phyloP scores from a whole-genome alignment of 2,329 filamentous ascomycete species.

The Fusarium neocosmosporiellum region DNA sequence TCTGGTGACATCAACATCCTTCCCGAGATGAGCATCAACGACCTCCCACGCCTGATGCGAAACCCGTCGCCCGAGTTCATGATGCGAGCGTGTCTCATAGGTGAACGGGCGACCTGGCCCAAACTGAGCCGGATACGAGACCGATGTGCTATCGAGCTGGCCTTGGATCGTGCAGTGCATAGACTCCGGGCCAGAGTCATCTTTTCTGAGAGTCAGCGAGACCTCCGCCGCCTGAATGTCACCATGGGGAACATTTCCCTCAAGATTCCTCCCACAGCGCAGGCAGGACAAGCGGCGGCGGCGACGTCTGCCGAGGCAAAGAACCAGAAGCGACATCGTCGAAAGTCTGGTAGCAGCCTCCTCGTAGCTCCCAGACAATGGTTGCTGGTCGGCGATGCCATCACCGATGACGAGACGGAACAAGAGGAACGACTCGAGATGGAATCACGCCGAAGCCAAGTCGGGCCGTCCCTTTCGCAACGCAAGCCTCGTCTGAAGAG shows the following conservation, averaged over 20 bases:
- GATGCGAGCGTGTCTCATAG: slow-evolving; percentile 78
- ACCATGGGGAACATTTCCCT: slow-evolving; percentile 43
- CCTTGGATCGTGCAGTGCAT: slow-evolving; percentile 81
- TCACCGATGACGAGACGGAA: slow-evolving; percentile 59
- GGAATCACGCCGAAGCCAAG: slow-evolving; percentile 45
- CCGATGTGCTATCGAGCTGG: slow-evolving; percentile 88
- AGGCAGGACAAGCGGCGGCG: slow-evolving; percentile 29
- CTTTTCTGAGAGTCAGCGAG: slow-evolving; percentile 73
- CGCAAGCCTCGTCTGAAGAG: slow-evolving; percentile 57
- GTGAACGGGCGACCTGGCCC: slow-evolving; percentile 92
- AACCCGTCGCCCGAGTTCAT: slow-evolving; percentile 92
- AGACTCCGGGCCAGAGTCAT: slow-evolving; percentile 74
- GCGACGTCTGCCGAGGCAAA: slow-evolving; percentile 41
- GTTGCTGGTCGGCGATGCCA: slow-evolving; percentile 50
- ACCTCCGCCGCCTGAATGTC: slow-evolving; percentile 61
- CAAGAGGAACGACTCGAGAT: slow-evolving; percentile 59
- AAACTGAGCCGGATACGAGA: slow-evolving; percentile 87
- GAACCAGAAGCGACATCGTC: slow-evolving; percentile 54
- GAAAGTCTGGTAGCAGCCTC: slow-evolving; percentile 63
- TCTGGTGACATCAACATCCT: slow-evolving; percentile 96
- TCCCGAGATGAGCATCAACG: slow-evolving; percentile 78
- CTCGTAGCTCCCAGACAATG: slow-evolving; percentile 52
- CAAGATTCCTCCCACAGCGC: slow-evolving; percentile 31
- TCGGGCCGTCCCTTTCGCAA: slow-evolving; percentile 40
- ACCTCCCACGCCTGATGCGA: slow-evolving; percentile 80